These are phyloP conservation scores for Globisporangium irregulare DNA, from an alignment of 352 stramenopile genomes.

Conservation along the genomic window DNA sequence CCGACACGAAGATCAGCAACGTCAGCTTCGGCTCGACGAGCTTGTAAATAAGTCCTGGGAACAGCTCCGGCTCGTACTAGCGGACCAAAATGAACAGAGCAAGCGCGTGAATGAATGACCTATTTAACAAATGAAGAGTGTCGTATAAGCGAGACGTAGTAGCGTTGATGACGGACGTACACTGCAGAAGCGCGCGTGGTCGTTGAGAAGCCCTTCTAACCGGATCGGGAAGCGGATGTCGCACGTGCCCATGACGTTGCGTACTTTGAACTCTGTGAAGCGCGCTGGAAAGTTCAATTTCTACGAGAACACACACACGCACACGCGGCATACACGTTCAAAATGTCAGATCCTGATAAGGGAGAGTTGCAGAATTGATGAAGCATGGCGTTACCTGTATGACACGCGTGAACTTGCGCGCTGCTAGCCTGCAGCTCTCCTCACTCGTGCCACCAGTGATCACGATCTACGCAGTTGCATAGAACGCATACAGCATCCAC, in stretches of 20 bases:
- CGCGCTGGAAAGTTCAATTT: slow-evolving; percentile 87
- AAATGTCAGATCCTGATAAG: background rate
- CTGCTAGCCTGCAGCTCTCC: slow-evolving; percentile 77
- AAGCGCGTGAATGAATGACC: background rate
- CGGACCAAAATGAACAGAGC: background rate
- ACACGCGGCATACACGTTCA: background rate
- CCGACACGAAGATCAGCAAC: slow-evolving; percentile 99
- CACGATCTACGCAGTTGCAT: slow-evolving; percentile 49
- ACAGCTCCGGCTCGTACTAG: slow-evolving; percentile 99
- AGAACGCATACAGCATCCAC: background rate
- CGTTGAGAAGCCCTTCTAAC: slow-evolving; percentile 97
- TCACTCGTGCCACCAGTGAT: slow-evolving; percentile 84
- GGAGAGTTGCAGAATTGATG: background rate
- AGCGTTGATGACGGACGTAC: slow-evolving; percentile 47
- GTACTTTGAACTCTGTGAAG: slow-evolving; percentile 91
- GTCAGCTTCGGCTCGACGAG: slow-evolving; percentile 97
- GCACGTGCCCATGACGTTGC: slow-evolving; percentile 98
- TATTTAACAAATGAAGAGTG: background rate
- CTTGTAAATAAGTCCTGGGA: slow-evolving; percentile 99
- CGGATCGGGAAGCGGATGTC: slow-evolving; percentile 98
- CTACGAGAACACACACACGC: slow-evolving; percentile 23
- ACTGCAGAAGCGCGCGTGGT: slow-evolving; percentile 94
- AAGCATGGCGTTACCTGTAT: slow-evolving; percentile 50
- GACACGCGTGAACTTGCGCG: slow-evolving; percentile 83
- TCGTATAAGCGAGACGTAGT: background rate